Evolutionary conservation across 257 asterid species (phyloP).

Genomic region (Nicotiana benthamiana): DNA sequence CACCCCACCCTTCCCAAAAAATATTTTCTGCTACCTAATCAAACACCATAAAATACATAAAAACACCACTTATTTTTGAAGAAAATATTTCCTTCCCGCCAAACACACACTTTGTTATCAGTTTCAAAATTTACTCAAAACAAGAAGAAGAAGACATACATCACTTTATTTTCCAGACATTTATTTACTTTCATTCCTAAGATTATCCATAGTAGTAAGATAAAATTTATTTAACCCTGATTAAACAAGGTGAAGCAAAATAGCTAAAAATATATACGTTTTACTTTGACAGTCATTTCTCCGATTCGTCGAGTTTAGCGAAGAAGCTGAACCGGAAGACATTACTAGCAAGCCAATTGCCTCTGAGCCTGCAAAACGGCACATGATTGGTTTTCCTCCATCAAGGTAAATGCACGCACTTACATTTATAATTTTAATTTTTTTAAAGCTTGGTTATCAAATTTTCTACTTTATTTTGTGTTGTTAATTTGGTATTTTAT

Average conservation of each 20-base stretch:
- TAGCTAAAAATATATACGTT: background rate
- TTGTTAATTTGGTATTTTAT: background rate
- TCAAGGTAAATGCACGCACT: background rate
- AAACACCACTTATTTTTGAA: no score
- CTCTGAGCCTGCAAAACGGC: background rate
- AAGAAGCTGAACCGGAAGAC: background rate
- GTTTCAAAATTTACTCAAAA: no score
- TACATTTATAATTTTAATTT: background rate
- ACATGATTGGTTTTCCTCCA: background rate
- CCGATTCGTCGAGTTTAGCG: background rate
- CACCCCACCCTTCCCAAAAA: no score
- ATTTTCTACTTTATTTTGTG: background rate
- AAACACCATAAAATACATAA: no score
- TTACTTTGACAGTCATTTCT: background rate
- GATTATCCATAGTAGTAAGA: background rate
- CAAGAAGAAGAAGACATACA: background rate
- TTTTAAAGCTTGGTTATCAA: background rate
- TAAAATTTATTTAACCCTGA: no score
- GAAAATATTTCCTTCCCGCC: no score
- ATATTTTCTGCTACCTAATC: no score
- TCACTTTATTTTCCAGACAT: background rate
- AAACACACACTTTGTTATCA: background rate
- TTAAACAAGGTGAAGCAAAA: background rate
- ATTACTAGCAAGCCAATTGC: background rate
- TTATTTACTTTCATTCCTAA: background rate